A percentile compares a stretch with the other conserved stretches of the same genome.
phyloP scores from a whole-genome alignment of 73 alveolate genomes.

The Tetrahymena borealis region DNA sequence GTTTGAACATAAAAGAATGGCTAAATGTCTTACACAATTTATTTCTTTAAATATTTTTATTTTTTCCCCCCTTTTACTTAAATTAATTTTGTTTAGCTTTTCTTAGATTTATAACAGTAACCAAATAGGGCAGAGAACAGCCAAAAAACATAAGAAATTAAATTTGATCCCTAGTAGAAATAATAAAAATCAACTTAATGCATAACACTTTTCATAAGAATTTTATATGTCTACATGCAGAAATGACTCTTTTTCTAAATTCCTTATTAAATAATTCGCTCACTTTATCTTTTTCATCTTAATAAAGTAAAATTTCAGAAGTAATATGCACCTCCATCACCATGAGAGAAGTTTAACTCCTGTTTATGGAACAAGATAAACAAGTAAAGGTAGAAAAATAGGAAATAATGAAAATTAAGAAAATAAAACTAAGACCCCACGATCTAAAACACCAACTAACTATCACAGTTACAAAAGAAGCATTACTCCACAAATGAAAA shows the following conservation, averaged over 20 bases:
- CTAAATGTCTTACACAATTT: too few relatives aligned
- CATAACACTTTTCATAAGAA: too few relatives aligned
- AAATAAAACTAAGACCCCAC: too few relatives aligned
- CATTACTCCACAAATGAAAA: background rate
- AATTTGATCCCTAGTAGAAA: constrained; percentile 2
- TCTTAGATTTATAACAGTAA: background rate
- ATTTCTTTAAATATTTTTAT: background rate
- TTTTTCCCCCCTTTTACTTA: background rate
- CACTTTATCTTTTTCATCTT: background rate
- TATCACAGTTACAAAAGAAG: too few relatives aligned
- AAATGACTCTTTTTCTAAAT: background rate
- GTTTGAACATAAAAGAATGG: too few relatives aligned
- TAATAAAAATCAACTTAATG: too few relatives aligned
- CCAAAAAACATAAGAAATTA: background rate
- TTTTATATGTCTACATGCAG: background rate
- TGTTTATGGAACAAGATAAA: too few relatives aligned
- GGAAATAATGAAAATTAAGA: too few relatives aligned
- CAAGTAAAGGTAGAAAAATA: too few relatives aligned
- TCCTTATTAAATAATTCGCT: background rate
- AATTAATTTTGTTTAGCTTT: background rate
- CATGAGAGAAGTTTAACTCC: background rate
- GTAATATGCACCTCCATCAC: background rate
- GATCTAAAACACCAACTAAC: too few relatives aligned
- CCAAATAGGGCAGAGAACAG: background rate
- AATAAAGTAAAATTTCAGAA: background rate